These are phyloP conservation scores for Fusarium tanahbumbuense DNA, from an alignment of 2,329 filamentous ascomycete species.

Conservation along the genomic window DNA sequence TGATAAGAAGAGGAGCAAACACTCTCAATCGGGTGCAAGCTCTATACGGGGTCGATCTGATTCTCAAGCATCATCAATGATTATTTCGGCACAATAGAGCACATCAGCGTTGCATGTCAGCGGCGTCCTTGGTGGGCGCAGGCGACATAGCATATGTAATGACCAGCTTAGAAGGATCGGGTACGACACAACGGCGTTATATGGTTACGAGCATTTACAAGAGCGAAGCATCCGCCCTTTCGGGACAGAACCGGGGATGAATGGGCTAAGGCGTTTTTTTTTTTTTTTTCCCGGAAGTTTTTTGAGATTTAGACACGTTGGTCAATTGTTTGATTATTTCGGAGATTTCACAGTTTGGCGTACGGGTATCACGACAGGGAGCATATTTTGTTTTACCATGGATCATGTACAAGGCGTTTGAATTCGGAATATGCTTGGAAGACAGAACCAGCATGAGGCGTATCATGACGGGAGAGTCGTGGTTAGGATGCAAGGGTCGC, in stretches of 20 bases:
- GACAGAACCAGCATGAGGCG: slow-evolving; percentile 37
- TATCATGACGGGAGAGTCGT: slow-evolving; percentile 2
- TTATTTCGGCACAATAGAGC: slow-evolving; percentile 5
- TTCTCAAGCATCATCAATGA: slow-evolving; percentile 13
- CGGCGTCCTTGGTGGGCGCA: slow-evolving; percentile 16
- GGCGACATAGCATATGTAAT: slow-evolving; percentile 11
- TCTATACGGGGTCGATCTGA: slow-evolving; percentile 3
- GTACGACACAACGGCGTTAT: slow-evolving; percentile 37
- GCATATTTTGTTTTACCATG: slow-evolving; percentile 8
- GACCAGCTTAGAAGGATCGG: slow-evolving; percentile 4
- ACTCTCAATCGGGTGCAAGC: slow-evolving; percentile 11
- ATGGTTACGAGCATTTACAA: slow-evolving; percentile 36
- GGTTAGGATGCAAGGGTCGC: slow-evolving; percentile 1
- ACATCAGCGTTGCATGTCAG: background rate
- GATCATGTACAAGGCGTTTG: slow-evolving; percentile 15
- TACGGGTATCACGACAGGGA: slow-evolving; percentile 15
- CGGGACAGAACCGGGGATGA: slow-evolving; percentile 14
- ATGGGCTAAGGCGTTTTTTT: slow-evolving; percentile 27
- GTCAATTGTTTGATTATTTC: background rate
- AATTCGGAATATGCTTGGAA: slow-evolving; percentile 29
- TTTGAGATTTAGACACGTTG: slow-evolving; percentile 1
- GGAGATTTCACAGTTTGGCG: slow-evolving; percentile 20
- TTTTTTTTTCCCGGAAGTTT: too few species aligned
- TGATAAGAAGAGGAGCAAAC: slow-evolving; percentile 38
- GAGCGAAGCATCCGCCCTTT: slow-evolving; percentile 36